Percentiles rank a stretch among this genome's conserved stretches.
phyloP scores from a whole-genome alignment of 495 filamentous ascomycete species.

The Baudoinia panamericana region DNA sequence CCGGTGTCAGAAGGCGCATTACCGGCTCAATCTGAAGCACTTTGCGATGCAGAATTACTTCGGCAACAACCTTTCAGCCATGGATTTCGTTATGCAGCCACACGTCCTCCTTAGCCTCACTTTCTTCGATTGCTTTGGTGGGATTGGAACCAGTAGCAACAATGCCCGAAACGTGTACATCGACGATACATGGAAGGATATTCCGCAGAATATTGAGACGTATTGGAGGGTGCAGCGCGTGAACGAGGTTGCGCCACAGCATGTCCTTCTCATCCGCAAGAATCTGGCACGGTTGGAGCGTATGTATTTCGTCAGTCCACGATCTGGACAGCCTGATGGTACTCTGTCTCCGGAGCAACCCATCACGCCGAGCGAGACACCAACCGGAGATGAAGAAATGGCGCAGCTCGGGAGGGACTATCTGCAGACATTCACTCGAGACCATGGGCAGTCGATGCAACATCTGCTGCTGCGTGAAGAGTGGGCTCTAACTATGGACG shows the following conservation, averaged over 20 bases:
- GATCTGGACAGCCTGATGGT: background rate
- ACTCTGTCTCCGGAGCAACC: too few species aligned
- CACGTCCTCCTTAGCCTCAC: slow-evolving; percentile 28
- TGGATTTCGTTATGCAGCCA: background rate
- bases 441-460: slow-evolving; percentile 40
- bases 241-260: slow-evolving; percentile 15
- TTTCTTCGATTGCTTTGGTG: slow-evolving; percentile 36
- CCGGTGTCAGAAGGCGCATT: slow-evolving; percentile 34
- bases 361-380: slow-evolving; percentile 13
- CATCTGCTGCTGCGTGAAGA: slow-evolving; percentile 45
- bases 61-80: slow-evolving; percentile 31
- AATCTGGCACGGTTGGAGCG: slow-evolving; percentile 19
- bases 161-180: slow-evolving; percentile 40
- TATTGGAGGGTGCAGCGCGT: too few species aligned
- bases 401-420: slow-evolving; percentile 23
- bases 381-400: slow-evolving; percentile 2
- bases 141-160: slow-evolving; percentile 20
- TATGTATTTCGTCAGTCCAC: slow-evolving; percentile 22
- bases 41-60: slow-evolving; percentile 46
- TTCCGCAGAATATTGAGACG: too few species aligned
- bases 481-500: slow-evolving; percentile 39
- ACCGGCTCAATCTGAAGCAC: slow-evolving; percentile 36
- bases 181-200: slow-evolving; percentile 38
- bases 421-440: slow-evolving; percentile 22
- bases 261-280: slow-evolving; percentile 15